Evolutionary conservation across 148 eudicot species (phyloP), one percentile per base, ranked within the genome.

Genomic region (Rhododendron molle): DNA sequence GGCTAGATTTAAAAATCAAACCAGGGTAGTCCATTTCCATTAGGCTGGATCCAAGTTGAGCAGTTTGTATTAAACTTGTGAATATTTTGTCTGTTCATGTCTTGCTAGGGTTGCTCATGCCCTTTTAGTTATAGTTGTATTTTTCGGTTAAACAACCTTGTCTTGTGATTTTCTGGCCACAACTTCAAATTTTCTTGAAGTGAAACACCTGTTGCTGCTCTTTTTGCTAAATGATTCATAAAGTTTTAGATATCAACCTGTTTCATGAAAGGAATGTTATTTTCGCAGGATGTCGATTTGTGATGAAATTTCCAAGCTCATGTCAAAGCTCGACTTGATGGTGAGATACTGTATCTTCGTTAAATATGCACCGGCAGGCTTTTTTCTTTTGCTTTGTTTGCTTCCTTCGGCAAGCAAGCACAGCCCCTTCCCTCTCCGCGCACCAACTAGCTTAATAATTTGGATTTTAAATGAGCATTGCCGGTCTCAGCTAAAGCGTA

Each of bases 221-320:
- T 30, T 71, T 71, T 28, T 32, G 38, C 15, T 32, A 30, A 69
- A 71, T 14, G 16, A 71, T 71, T 4, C 40, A 71, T 71, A 6
- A 13, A 71, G 38, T 71, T 32, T 28, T 71, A 32, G 38, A 71
- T 71, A 71, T 71, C 46, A 20, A 38, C n/a, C 47, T 44, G 14
- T 23, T 40, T 78, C 18, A n/a, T 78, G 47, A 44, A 78, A 44
- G 47, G 50, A 21, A 21, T 23, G 49, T 78, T 78, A 11, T 78
- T 84, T 15, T 83, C 49, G 73, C 96, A 97, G 99, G 86, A 69
- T 78, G 85, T 89, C 92, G 11, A 74, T 92, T 82, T 81, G 92
- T 86, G 96, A 92, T 52, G 94, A 94, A 90, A 81, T 94, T 54
- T 90, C 80, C 87, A 92, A 89, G 89, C 95, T 97, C 65, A 95